Conservation (phyloP, 768 basidiomycete species). For the Holtermannia corniformis region DNA sequence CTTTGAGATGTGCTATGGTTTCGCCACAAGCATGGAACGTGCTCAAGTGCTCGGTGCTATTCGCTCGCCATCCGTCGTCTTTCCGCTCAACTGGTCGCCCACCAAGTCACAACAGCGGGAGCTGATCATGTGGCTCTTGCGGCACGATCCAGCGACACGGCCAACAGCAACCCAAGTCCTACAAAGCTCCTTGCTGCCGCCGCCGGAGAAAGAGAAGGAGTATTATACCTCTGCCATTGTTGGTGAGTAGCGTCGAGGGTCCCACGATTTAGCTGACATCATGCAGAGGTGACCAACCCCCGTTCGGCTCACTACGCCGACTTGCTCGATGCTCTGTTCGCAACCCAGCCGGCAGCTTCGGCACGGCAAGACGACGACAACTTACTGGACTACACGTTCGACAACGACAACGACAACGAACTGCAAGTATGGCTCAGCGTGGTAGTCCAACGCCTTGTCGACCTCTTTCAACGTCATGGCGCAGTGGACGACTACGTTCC, state of each 20-base stretch:
- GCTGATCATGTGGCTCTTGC: slow-evolving; percentile 70
- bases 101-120: slow-evolving; percentile 53
- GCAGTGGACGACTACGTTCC: slow-evolving; percentile 81
- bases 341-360: slow-evolving; percentile 45
- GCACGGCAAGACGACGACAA: slow-evolving; percentile 42
- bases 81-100: slow-evolving; percentile 60
- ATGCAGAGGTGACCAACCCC: slow-evolving; percentile 48
- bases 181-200: slow-evolving; percentile 65
- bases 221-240: slow-evolving; percentile 64
- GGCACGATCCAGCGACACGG: slow-evolving; percentile 67
- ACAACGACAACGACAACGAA: slow-evolving; percentile 60
- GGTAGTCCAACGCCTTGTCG: slow-evolving; percentile 63
- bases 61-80: slow-evolving; percentile 60
- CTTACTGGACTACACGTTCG: slow-evolving; percentile 63
- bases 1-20: slow-evolving; percentile 85
- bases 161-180: slow-evolving; percentile 77
- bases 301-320: slow-evolving; percentile 73
- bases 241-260: slow-evolving; percentile 49
- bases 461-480: slow-evolving; percentile 79
- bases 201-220: slow-evolving; percentile 70
- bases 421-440: slow-evolving; percentile 60
- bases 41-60: slow-evolving; percentile 72
- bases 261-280: background rate
- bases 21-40: slow-evolving; percentile 73
- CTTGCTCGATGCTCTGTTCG: slow-evolving; percentile 68